phyloP scores from a whole-genome alignment of 202 grass and related monocot species.

The Miscanthus sacchariflorus region DNA sequence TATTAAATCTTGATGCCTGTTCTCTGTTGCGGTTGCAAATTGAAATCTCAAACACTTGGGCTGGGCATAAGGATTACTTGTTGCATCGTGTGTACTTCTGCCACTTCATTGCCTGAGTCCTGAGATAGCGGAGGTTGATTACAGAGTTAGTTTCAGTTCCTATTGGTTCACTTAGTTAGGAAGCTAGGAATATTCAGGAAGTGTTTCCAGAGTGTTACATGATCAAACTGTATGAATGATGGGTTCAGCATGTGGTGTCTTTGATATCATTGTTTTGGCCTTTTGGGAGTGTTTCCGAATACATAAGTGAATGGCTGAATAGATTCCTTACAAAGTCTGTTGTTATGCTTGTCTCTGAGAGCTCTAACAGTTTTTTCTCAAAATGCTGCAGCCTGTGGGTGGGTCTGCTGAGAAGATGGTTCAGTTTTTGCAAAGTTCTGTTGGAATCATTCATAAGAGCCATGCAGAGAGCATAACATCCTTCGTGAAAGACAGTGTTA shows the following conservation, averaged over 20 bases:
- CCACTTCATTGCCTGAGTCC: neutral
- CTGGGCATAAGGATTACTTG: neutral
- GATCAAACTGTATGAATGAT: neutral
- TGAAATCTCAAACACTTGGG: neutral
- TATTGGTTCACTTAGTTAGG: neutral
- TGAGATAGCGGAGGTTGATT: neutral
- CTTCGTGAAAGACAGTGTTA: conserved; percentile 54
- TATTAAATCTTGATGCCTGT: neutral
- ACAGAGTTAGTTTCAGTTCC: neutral
- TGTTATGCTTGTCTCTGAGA: neutral
- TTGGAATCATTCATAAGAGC: conserved; percentile 62
- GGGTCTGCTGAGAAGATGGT: conserved; percentile 57
- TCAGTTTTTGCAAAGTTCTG: conserved; percentile 50
- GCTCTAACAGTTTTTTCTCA: neutral
- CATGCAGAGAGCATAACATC: conserved; percentile 66
- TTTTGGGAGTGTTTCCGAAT: neutral
- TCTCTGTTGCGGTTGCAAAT: neutral
- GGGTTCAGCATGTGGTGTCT: neutral
- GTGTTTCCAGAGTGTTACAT: neutral
- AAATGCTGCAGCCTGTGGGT: conserved; percentile 41
- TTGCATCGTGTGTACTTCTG: neutral
- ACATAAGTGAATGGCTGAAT: neutral
- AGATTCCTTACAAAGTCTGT: neutral
- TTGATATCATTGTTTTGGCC: neutral
- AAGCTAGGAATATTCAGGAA: neutral